phyloP scores from a whole-genome alignment of 23 red algal genomes.

The Chondrus crispus region DNA sequence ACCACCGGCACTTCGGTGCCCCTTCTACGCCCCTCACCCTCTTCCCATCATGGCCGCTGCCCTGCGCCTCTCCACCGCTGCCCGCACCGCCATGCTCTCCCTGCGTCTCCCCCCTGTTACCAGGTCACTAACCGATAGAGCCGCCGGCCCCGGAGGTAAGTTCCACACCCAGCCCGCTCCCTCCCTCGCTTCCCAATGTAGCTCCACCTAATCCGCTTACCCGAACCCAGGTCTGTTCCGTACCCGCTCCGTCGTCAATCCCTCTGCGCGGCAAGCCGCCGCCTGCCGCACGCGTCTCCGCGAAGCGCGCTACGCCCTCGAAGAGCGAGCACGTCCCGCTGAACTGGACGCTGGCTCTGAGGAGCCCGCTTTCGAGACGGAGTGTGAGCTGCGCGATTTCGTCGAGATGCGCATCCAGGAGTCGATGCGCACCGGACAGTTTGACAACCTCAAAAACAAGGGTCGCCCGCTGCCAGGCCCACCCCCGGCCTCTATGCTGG shows the following conservation, averaged over 20 bases:
- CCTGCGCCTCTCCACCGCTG: too few relatives aligned
- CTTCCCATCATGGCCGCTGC: too few relatives aligned
- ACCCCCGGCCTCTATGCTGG: conserved; percentile 15
- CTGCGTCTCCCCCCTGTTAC: too few relatives aligned
- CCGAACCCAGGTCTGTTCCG: conserved; percentile 9
- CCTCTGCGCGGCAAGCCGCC: conserved; percentile 13
- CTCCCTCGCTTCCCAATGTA: not conserved
- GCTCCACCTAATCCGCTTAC: not conserved
- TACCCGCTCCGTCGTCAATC: conserved; percentile 4
- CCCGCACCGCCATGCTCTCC: too few relatives aligned
- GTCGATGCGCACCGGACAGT: conserved; percentile 49
- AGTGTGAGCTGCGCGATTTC: conserved; percentile 29
- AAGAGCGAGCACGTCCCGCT: conserved; percentile 5
- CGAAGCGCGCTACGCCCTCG: not conserved
- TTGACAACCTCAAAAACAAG: conserved; percentile 67
- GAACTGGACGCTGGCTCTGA: not conserved
- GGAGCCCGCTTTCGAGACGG: conserved; percentile 24
- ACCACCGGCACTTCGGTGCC: too few relatives aligned
- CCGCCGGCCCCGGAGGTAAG: conserved; percentile 57
- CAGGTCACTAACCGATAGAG: conserved; percentile 34
- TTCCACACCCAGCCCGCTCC: not conserved
- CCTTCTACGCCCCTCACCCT: too few relatives aligned
- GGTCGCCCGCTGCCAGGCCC: conserved; percentile 37
- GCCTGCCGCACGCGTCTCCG: conserved; percentile 45
- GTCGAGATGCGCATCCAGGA: conserved; percentile 52